A percentile compares a stretch with the other conserved stretches of the same genome.
Conservation (phyloP, 129 eudicot species). For the Chrysanthemum seticuspe region DNA sequence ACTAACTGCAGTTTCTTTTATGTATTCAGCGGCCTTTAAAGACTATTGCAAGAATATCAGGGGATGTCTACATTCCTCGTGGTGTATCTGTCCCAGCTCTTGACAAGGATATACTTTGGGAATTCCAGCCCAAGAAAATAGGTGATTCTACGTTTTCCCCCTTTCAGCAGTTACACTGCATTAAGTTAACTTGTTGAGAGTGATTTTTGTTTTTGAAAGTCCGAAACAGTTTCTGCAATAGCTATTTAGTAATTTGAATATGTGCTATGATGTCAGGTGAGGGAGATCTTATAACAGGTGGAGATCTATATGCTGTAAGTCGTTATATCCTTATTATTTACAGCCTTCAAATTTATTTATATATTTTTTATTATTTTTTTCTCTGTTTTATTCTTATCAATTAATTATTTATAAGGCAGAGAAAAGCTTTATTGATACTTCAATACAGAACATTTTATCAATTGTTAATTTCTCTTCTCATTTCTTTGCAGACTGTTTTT, state of each 20-base stretch:
- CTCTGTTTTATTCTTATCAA: no score
- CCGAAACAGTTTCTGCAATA: conserved; percentile 1
- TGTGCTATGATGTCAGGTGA: conserved; percentile 63
- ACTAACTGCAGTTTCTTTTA: conserved; percentile 15
- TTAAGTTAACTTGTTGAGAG: no score
- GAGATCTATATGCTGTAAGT: conserved; percentile 98
- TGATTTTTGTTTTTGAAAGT: no score
- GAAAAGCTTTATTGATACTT: no score
- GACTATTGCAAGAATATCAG: conserved; percentile 84
- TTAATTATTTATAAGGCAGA: no score
- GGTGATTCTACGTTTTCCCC: conserved; percentile 32
- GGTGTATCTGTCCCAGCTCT: conserved; percentile 99
- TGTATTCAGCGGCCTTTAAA: conserved; percentile 86
- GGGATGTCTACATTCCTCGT: conserved; percentile 98
- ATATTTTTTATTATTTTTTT: no score
- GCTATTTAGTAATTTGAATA: conserved; percentile 3
- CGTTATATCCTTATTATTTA: conserved; percentile 10
- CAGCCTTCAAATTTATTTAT: not conserved
- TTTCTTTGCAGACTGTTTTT: conserved; percentile 62
- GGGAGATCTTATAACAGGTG: conserved; percentile 93
- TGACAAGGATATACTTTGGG: conserved; percentile 96
- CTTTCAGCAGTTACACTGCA: no score
- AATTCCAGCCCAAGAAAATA: conserved; percentile 85
- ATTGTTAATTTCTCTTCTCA: not conserved
- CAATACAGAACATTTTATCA: no score